These are phyloP conservation scores for Dissophora globulifera DNA, from an alignment of 192 early-diverging fungal genomes.

Conservation along the genomic window DNA sequence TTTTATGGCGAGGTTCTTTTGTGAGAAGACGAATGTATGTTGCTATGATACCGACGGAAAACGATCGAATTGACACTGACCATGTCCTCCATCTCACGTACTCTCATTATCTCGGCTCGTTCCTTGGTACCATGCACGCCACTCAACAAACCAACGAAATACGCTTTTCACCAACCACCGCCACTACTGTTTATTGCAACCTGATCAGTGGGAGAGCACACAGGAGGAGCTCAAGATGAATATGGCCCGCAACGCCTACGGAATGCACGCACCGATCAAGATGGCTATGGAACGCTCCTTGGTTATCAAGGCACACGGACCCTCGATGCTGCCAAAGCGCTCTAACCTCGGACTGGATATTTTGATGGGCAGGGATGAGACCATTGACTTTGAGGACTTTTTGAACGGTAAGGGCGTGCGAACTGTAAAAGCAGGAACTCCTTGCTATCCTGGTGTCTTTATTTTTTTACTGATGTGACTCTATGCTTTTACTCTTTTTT, in stretches of 20 bases:
- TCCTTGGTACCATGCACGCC: no score
- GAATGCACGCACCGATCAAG: conserved; percentile 91
- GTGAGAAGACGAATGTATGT: no score
- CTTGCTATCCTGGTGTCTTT: no score
- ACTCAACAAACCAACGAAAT: conserved; percentile 4
- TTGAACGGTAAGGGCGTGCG: conserved; percentile 70
- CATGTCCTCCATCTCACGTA: no score
- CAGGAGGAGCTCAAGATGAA: conserved; percentile 83
- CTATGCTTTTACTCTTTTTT: conserved; percentile 2
- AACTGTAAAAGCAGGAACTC: no score
- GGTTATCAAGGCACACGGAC: conserved; percentile 62
- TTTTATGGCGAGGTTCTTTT: no score
- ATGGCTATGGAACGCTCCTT: conserved; percentile 90
- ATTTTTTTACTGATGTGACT: no score
- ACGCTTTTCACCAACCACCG: no score
- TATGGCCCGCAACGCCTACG: conserved; percentile 84
- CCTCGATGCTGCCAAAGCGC: conserved; percentile 63
- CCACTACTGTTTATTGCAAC: no score
- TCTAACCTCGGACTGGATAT: conserved; percentile 83
- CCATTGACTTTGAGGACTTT: conserved; percentile 92
- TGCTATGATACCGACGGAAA: no score
- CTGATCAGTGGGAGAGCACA: conserved; percentile 84
- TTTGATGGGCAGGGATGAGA: conserved; percentile 86
- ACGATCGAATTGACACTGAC: no score
- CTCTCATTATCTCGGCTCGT: no score